Percentiles rank a stretch among this genome's conserved stretches.
These are phyloP conservation scores for Alternaria sp. DNA, from an alignment of 2,329 filamentous ascomycete genomes.

Conservation along the genomic window DNA sequence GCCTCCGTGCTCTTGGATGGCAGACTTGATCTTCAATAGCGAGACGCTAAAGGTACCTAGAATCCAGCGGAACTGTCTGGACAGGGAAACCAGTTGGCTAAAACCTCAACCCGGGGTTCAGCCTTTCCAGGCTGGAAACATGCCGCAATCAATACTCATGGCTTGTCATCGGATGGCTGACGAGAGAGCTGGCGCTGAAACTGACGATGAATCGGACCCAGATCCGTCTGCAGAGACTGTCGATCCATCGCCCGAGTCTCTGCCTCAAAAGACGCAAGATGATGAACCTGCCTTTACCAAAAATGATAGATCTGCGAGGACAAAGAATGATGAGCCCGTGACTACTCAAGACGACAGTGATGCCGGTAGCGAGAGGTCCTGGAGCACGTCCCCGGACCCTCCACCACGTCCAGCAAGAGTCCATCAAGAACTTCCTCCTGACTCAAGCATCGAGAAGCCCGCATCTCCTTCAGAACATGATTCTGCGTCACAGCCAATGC, in stretches of 20 bases:
- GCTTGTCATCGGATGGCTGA: conserved; percentile 22
- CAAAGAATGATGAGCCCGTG: conserved; percentile 12
- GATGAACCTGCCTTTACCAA: conserved; percentile 12
- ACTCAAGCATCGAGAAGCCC: conserved; percentile 31
- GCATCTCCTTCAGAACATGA: neutral
- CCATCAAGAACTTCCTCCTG: conserved; percentile 33
- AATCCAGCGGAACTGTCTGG: conserved; percentile 59
- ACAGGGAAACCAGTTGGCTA: conserved; percentile 48
- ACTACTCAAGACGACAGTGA: conserved; percentile 12
- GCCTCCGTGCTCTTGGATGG: conserved; percentile 31
- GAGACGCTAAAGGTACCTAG: conserved; percentile 44
- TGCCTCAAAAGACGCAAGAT: conserved; percentile 7
- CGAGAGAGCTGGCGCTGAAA: conserved; percentile 20
- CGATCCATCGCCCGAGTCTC: conserved; percentile 12
- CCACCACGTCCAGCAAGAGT: conserved; percentile 16
- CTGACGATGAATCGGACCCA: conserved; percentile 13
- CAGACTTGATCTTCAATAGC: conserved; percentile 27
- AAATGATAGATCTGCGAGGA: conserved; percentile 7
- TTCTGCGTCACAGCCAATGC: neutral
- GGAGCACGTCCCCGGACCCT: conserved; percentile 23
- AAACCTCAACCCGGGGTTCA: conserved; percentile 40
- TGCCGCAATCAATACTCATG: conserved; percentile 45
- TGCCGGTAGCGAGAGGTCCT: conserved; percentile 15
- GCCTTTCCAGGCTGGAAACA: conserved; percentile 46
- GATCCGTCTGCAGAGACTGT: conserved; percentile 18